A percentile compares a stretch with the other conserved stretches of the same genome.
Evolutionary conservation across 1,284 basidiomycete species (phyloP).

Genomic region (Ceratobasidium papillatum): DNA sequence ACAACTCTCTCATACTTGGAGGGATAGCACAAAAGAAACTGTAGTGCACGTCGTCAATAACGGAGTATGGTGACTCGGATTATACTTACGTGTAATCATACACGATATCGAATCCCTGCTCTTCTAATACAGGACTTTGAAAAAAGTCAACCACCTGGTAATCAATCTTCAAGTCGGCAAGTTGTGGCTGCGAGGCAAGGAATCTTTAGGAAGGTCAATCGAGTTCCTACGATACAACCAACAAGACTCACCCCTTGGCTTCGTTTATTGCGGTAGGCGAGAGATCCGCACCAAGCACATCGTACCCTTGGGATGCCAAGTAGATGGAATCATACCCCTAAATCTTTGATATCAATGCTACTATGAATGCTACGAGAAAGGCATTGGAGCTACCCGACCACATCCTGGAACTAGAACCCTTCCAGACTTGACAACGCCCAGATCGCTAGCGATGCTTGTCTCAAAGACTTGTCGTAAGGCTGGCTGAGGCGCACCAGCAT

Average conservation of each 20-base stretch:
- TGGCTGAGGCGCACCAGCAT: slow-evolving; percentile 63
- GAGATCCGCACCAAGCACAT: slow-evolving; percentile 65
- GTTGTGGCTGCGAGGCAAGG: slow-evolving; percentile 44
- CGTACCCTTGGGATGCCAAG: slow-evolving; percentile 62
- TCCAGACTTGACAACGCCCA: slow-evolving; percentile 63
- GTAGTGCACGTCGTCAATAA: slow-evolving; percentile 11
- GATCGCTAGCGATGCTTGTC: slow-evolving; percentile 51
- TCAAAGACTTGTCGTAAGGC: slow-evolving; percentile 64
- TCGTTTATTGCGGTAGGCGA: slow-evolving; percentile 63
- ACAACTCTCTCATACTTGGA: slow-evolving; percentile 61
- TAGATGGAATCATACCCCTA: slow-evolving; percentile 74
- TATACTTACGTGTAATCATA: slow-evolving; percentile 72
- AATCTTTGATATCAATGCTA: slow-evolving; percentile 17
- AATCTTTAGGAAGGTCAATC: slow-evolving; percentile 43
- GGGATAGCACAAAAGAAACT: slow-evolving; percentile 79
- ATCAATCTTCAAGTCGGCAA: slow-evolving; percentile 48
- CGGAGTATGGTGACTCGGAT: not conserved
- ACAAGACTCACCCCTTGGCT: slow-evolving; percentile 59
- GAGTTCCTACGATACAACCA: not conserved
- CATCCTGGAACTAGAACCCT: slow-evolving; percentile 76
- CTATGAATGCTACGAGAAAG: slow-evolving; percentile 2
- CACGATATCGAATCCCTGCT: slow-evolving; percentile 62
- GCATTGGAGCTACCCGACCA: slow-evolving; percentile 60
- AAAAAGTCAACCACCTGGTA: slow-evolving; percentile 67
- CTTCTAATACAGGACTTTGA: slow-evolving; percentile 51